These are phyloP conservation scores for Carex cristatella DNA, from an alignment of 176 grass and related monocot species.

Conservation along the genomic window DNA sequence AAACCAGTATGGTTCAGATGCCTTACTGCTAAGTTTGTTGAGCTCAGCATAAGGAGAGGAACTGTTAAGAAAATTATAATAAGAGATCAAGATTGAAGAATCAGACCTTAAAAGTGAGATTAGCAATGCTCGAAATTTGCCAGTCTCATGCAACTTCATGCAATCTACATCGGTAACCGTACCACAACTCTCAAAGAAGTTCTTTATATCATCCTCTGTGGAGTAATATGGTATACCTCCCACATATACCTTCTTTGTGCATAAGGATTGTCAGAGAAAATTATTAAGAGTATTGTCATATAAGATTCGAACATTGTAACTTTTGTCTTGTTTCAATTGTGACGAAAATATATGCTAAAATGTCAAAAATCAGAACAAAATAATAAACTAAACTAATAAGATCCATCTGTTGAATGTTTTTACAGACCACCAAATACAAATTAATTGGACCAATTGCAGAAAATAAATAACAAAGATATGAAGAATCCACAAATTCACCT, in stretches of 20 bases:
- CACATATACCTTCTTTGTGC: slow-evolving; percentile 77
- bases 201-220: slow-evolving; percentile 85
- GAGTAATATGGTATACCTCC: slow-evolving; percentile 97
- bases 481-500: slow-evolving; percentile 7
- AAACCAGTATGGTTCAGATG: not conserved
- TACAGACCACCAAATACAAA: not conserved
- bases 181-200: slow-evolving; percentile 78
- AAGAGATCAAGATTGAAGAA: not conserved
- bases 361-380: not conserved
- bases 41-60: not conserved
- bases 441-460: not conserved
- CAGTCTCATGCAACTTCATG: slow-evolving; percentile 75
- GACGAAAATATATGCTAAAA: not conserved
- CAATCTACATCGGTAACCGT: slow-evolving; percentile 68
- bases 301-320: not conserved
- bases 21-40: not conserved
- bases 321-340: not conserved
- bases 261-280: not conserved
- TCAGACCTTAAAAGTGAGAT: slow-evolving; percentile 89
- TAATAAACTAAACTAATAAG: not conserved
- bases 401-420: too few species aligned
- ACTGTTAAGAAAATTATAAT: too few species aligned
- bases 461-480: not conserved
- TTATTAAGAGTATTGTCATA: not conserved
- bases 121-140: slow-evolving; percentile 83